Conservation (phyloP, 257 asterid species). For the Schizonepeta tenuifolia region DNA sequence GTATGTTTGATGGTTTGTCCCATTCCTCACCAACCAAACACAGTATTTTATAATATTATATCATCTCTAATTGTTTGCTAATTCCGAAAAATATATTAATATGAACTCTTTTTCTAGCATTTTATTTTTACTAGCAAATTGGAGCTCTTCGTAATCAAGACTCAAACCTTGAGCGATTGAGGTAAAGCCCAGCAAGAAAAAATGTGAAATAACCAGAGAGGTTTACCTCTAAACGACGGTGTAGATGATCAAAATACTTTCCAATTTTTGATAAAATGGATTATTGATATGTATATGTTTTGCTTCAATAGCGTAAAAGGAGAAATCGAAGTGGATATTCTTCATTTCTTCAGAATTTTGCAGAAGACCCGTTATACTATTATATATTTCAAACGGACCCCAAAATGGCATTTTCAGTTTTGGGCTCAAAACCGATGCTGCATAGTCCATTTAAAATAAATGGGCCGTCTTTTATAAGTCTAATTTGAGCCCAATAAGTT, state of each 20-base stretch:
- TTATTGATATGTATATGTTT: background rate
- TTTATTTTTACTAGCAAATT: background rate
- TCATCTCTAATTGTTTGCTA: too few relatives aligned
- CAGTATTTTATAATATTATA: too few relatives aligned
- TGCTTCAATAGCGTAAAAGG: conserved; percentile 23
- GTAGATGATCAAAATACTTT: background rate
- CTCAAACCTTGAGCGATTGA: conserved; percentile 10
- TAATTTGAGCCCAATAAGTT: background rate
- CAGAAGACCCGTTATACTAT: background rate
- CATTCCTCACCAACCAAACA: background rate
- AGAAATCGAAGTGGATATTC: conserved; percentile 41
- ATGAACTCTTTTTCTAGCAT: too few relatives aligned
- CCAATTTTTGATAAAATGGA: background rate
- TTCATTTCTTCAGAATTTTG: conserved; percentile 16
- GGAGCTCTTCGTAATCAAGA: conserved; percentile 21
- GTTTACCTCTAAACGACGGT: background rate
- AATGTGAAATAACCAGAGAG: background rate
- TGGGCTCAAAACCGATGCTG: background rate
- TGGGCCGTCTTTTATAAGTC: background rate
- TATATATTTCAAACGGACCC: background rate
- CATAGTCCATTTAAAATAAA: background rate
- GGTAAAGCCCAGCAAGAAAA: conserved; percentile 5
- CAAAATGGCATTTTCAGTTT: background rate
- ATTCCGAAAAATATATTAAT: too few relatives aligned
- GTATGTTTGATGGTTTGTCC: background rate